Conservation (phyloP, 2,329 filamentous ascomycete genomes). For the Ambrosiella xylebori region DNA sequence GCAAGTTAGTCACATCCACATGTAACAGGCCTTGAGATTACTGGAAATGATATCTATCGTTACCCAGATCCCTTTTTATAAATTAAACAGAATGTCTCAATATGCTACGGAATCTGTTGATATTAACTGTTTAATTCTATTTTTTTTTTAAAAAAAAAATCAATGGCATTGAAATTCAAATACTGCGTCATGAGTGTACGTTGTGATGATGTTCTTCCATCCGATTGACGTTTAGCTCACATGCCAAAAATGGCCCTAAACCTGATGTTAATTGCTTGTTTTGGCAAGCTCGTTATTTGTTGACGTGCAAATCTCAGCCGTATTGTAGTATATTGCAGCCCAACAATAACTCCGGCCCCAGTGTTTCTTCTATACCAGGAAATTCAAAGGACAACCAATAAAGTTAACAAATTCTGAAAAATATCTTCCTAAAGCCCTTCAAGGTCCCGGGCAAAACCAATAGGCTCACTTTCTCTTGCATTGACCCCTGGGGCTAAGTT, state of each 20-base stretch:
- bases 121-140: too few species aligned
- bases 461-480: background rate
- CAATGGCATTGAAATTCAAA: too few species aligned
- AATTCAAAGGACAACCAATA: background rate
- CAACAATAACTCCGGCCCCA: background rate
- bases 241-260: background rate
- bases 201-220: too few species aligned
- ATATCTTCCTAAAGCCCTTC: background rate
- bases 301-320: background rate
- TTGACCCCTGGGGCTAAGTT: conserved; percentile 3
- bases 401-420: background rate
- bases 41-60: too few species aligned
- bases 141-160: too few species aligned
- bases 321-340: background rate
- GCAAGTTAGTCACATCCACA: too few species aligned
- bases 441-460: background rate
- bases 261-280: background rate
- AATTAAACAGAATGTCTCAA: too few species aligned
- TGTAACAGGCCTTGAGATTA: too few species aligned
- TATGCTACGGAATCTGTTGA: too few species aligned
- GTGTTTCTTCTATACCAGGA: background rate
- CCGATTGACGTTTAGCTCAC: background rate
- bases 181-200: too few species aligned
- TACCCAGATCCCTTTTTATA: too few species aligned
- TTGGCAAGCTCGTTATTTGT: background rate